A percentile compares a stretch with the other conserved stretches of the same genome.
Evolutionary conservation across 441 rosid species (phyloP).

Genomic region (Croton setiger): DNA sequence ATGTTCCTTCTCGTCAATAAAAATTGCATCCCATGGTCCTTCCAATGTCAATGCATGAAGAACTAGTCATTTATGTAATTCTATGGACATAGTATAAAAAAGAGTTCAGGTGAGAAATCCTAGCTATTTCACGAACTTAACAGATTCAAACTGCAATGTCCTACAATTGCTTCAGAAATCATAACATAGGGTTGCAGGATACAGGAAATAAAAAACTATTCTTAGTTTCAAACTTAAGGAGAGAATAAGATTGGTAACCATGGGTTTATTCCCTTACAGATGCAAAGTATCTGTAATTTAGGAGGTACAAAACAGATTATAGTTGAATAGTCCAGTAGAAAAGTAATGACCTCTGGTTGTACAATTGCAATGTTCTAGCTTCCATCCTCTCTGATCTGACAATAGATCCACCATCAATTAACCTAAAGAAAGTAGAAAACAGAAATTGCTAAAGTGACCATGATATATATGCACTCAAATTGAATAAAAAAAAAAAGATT

Average conservation of each 20-base stretch:
- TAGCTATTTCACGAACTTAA: neutral
- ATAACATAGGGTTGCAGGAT: neutral
- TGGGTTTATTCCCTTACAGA: neutral
- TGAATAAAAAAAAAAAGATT: slow-evolving; percentile 19
- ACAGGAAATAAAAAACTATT: neutral
- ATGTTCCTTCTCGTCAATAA: neutral
- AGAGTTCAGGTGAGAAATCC: neutral
- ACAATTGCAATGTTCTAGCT: slow-evolving; percentile 48
- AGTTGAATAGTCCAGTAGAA: neutral
- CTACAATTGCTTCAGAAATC: neutral
- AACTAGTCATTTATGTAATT: neutral
- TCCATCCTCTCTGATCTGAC: slow-evolving; percentile 93
- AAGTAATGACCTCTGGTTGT: slow-evolving; percentile 51
- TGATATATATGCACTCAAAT: slow-evolving; percentile 10
- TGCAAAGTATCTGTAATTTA: neutral
- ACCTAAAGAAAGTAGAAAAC: slow-evolving; percentile 35
- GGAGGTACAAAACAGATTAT: neutral
- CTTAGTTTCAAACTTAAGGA: neutral
- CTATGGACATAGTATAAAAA: neutral
- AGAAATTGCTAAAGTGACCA: slow-evolving; percentile 16
- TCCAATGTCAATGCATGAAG: neutral
- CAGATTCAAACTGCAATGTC: neutral
- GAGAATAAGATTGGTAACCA: neutral
- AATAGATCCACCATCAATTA: slow-evolving; percentile 53
- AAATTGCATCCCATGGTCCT: neutral